Conservation (phyloP, 1,139 yeast genomes). For the Maudiozyma humilis region DNA sequence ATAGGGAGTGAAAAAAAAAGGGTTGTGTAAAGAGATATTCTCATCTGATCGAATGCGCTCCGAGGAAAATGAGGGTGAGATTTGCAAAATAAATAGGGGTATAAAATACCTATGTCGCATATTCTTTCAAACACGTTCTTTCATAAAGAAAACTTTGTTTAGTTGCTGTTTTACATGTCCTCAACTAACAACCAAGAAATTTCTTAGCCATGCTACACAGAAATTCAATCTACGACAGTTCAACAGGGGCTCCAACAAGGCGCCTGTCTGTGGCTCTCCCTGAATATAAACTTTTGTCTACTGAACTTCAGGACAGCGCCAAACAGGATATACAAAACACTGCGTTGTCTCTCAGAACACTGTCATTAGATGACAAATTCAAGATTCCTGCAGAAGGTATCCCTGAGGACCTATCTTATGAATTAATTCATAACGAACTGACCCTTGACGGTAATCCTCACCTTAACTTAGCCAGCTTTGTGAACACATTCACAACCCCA, state of each 20-base stretch:
- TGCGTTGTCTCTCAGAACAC: not conserved
- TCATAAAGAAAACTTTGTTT: not conserved
- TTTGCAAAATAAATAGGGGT: too few relatives aligned
- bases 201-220: constrained; percentile 1
- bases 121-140: too few relatives aligned
- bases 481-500: constrained; percentile 61
- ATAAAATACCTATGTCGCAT: too few relatives aligned
- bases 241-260: not conserved
- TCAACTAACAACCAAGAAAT: not conserved
- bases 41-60: too few relatives aligned
- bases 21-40: too few relatives aligned
- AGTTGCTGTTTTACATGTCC: too few relatives aligned
- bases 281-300: constrained; percentile 16
- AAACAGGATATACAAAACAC: constrained; percentile 4
- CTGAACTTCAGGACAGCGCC: constrained; percentile 10
- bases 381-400: constrained; percentile 53
- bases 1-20: too few relatives aligned
- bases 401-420: constrained; percentile 46
- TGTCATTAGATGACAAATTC: constrained; percentile 32
- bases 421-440: constrained; percentile 63
- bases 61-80: too few relatives aligned
- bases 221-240: not conserved
- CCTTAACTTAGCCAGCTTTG: constrained; percentile 81
- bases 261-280: constrained; percentile 9
- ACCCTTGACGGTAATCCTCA: constrained; percentile 78